These are phyloP conservation scores for Tricladium varicosporioides DNA, from an alignment of 2,329 filamentous ascomycete species.

Conservation along the genomic window DNA sequence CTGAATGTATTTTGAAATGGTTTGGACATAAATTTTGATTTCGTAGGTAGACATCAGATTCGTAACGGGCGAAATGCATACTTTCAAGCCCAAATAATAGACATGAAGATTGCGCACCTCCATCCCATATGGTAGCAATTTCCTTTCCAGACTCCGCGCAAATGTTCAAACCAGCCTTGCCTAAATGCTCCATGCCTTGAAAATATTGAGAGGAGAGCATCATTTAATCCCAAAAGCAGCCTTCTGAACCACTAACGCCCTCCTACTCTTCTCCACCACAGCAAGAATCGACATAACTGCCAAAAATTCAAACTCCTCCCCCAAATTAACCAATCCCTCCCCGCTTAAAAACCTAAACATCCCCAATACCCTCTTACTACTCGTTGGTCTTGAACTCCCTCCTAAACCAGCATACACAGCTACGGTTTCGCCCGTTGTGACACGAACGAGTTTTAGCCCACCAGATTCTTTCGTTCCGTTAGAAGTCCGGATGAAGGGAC, in stretches of 20 bases:
- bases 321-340: constrained; percentile 19
- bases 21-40: too few species aligned
- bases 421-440: constrained; percentile 24
- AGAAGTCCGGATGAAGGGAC: constrained; percentile 15
- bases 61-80: too few species aligned
- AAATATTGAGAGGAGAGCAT: neutral
- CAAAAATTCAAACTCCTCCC: constrained; percentile 27
- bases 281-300: constrained; percentile 26
- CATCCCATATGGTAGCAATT: too few species aligned
- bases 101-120: too few species aligned
- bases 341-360: constrained; percentile 25
- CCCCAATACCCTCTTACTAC: constrained; percentile 16
- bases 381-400: constrained; percentile 10
- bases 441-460: constrained; percentile 25
- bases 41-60: too few species aligned
- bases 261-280: constrained; percentile 27
- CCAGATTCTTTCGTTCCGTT: constrained; percentile 21
- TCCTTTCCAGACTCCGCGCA: too few species aligned
- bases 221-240: constrained; percentile 12
- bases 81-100: too few species aligned
- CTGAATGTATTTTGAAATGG: too few species aligned
- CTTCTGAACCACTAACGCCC: constrained; percentile 16
- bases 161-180: too few species aligned
- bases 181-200: too few species aligned
- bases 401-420: constrained; percentile 29